Evolutionary conservation across 371 early-diverging fungal species (phyloP).

Genomic region (Blyttiomyces sp.): DNA sequence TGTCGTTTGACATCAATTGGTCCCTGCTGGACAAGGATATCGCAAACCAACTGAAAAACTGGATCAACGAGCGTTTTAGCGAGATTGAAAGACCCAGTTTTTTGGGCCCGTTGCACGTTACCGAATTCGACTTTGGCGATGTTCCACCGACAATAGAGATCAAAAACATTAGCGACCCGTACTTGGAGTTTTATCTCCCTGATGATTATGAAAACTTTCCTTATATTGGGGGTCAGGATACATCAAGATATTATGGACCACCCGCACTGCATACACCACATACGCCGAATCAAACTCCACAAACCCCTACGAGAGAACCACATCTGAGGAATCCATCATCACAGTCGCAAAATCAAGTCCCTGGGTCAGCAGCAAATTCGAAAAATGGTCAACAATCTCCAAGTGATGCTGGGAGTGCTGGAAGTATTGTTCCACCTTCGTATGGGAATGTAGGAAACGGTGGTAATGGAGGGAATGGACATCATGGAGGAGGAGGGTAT

Average conservation of each 20-base stretch:
- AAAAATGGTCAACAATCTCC: not conserved
- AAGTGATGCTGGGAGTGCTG: not conserved
- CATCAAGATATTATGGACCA: not conserved
- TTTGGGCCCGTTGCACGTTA: slow-evolving; percentile 79
- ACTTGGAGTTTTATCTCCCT: slow-evolving; percentile 79
- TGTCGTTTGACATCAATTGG: slow-evolving; percentile 90
- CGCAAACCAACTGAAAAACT: slow-evolving; percentile 67
- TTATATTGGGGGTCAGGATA: no score
- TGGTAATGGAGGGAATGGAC: not conserved
- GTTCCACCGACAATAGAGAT: slow-evolving; percentile 78
- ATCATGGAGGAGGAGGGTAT: slow-evolving; percentile 25
- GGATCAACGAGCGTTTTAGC: slow-evolving; percentile 80
- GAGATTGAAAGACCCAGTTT: slow-evolving; percentile 69
- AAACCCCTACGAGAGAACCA: not conserved
- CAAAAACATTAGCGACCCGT: slow-evolving; percentile 79
- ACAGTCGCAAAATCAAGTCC: not conserved
- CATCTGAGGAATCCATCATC: not conserved
- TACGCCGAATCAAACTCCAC: not conserved
- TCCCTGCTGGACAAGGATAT: slow-evolving; percentile 69
- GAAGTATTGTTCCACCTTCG: not conserved
- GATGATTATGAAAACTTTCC: slow-evolving; percentile 30
- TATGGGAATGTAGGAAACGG: not conserved
- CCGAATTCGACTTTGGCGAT: slow-evolving; percentile 79
- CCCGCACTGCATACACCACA: not conserved
- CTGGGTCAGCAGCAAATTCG: not conserved